These are phyloP conservation scores for Mucor saturninus DNA, from an alignment of 371 early-diverging fungal species.

Conservation along the genomic window DNA sequence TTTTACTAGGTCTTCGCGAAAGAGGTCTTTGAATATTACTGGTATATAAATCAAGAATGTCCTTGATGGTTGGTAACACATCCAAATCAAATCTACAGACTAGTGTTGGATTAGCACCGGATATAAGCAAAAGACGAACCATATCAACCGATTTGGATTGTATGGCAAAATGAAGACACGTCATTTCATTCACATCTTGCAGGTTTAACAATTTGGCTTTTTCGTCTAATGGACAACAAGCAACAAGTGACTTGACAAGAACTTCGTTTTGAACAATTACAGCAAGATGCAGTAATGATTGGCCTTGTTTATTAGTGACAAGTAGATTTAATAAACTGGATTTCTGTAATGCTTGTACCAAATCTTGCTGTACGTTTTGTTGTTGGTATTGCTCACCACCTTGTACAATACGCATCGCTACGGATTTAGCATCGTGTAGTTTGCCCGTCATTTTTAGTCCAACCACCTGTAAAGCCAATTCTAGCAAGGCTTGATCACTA, in stretches of 20 bases:
- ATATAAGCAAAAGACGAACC: constrained; percentile 54
- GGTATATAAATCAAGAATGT: constrained; percentile 6
- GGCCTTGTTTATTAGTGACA: constrained; percentile 30
- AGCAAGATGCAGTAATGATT: constrained; percentile 46
- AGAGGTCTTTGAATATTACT: constrained; percentile 9
- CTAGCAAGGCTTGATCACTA: constrained; percentile 81
- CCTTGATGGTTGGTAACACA: not conserved
- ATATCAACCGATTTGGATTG: constrained; percentile 26
- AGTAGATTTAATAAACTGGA: constrained; percentile 1
- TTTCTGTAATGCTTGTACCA: not conserved
- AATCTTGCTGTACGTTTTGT: constrained; percentile 7
- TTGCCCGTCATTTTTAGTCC: constrained; percentile 77
- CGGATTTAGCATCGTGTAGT: constrained; percentile 65
- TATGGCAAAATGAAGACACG: constrained; percentile 45
- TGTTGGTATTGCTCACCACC: constrained; percentile 50
- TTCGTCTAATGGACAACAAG: not conserved
- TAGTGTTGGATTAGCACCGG: constrained; percentile 64
- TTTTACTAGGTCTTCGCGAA: constrained; percentile 22
- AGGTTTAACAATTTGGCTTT: constrained; percentile 10
- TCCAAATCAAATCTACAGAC: not conserved
- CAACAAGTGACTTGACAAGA: constrained; percentile 19
- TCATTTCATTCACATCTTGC: constrained; percentile 40
- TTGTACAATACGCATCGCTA: constrained; percentile 69
- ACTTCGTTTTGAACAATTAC: constrained; percentile 26
- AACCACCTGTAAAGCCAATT: constrained; percentile 80